These are phyloP conservation scores for Lantana camara DNA, from an alignment of 257 asterid genomes.

Conservation along the genomic window DNA sequence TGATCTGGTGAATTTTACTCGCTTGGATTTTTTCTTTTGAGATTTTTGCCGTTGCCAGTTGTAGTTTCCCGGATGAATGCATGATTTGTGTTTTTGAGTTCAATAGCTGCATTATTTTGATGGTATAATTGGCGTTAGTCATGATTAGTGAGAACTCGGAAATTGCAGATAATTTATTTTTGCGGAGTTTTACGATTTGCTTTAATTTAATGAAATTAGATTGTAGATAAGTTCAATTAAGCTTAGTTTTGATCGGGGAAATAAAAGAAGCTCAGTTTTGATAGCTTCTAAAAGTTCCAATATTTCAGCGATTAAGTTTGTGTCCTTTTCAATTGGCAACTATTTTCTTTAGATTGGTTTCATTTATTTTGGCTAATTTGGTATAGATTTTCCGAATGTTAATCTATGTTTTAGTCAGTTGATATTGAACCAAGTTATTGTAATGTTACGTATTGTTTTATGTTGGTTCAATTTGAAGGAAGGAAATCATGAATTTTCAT, in stretches of 20 bases:
- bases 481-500: background rate
- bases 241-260: background rate
- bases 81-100: constrained; percentile 11
- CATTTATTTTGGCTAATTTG: background rate
- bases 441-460: background rate
- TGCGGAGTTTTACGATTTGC: background rate
- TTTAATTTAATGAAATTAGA: background rate
- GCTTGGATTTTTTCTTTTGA: constrained; percentile 11
- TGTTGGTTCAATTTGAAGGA: background rate
- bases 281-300: background rate
- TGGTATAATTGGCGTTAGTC: constrained; percentile 10
- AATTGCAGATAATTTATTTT: constrained; percentile 21
- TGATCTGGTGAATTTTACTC: constrained; percentile 67
- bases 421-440: background rate
- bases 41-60: constrained; percentile 12
- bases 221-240: background rate
- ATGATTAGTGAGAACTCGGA: background rate
- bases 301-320: background rate
- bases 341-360: background rate
- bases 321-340: background rate
- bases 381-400: background rate
- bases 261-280: no score
- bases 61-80: background rate
- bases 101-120: constrained; percentile 22
- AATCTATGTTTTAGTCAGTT: background rate